phyloP scores from a whole-genome alignment of 805 yeast species.

The Metschnikowia santaceciliae region DNA sequence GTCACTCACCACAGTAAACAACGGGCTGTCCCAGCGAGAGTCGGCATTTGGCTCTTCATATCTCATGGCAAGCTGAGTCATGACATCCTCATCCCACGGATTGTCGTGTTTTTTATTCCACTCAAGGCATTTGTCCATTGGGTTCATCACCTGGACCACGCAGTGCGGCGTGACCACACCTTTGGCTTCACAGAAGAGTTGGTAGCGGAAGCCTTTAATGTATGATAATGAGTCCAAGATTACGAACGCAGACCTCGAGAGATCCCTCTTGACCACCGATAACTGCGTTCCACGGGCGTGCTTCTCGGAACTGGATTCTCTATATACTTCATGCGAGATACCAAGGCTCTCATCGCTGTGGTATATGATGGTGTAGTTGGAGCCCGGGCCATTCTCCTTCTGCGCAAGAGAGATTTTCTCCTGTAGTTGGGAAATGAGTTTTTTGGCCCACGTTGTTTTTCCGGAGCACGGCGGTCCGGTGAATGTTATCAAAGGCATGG shows the following conservation, averaged over 20 bases:
- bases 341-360: constrained; percentile 80
- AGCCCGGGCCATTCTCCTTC: constrained; percentile 43
- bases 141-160: constrained; percentile 73
- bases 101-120: constrained; percentile 50
- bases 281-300: constrained; percentile 79
- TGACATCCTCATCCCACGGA: constrained; percentile 62
- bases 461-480: constrained; percentile 88
- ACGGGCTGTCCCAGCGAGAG: constrained; percentile 91
- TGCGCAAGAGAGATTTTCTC: constrained; percentile 38
- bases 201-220: constrained; percentile 94
- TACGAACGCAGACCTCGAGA: constrained; percentile 66
- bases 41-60: constrained; percentile 90
- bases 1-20: constrained; percentile 63
- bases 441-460: constrained; percentile 68
- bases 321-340: constrained; percentile 62
- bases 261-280: constrained; percentile 81
- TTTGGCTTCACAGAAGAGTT: constrained; percentile 89
- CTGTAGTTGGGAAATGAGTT: constrained; percentile 48
- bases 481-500: constrained; percentile 80
- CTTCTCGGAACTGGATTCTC: constrained; percentile 73
- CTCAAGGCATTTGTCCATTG: constrained; percentile 54
- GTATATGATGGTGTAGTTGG: constrained; percentile 56
- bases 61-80: constrained; percentile 70
- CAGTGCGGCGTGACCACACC: constrained; percentile 77
- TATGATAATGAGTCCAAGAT: constrained; percentile 83